Conservation (phyloP, 2,329 filamentous ascomycete genomes). For the Clathrospora elynae region DNA sequence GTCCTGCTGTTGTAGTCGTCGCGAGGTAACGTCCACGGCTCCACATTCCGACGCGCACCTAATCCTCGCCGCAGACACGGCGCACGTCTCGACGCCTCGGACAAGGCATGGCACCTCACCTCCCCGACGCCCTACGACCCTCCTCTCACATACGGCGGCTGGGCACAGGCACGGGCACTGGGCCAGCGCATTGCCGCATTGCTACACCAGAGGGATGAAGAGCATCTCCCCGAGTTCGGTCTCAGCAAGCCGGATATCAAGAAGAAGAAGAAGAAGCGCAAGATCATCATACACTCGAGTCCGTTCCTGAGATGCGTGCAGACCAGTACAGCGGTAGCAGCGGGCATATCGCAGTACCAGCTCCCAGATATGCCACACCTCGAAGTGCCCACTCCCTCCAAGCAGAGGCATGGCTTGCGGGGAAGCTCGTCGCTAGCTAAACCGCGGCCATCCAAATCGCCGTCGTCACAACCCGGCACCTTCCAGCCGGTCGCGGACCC, state of each 20-base stretch:
- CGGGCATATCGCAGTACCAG: slow-evolving; percentile 75
- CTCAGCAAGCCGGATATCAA: slow-evolving; percentile 27
- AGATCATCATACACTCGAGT: slow-evolving; percentile 88
- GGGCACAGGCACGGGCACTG: slow-evolving; percentile 81
- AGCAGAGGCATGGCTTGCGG: slow-evolving; percentile 18
- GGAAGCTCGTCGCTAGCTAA: slow-evolving; percentile 21
- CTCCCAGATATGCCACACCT: slow-evolving; percentile 37
- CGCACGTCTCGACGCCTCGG: slow-evolving; percentile 88
- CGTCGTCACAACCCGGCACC: slow-evolving; percentile 28
- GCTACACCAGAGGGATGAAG: slow-evolving; percentile 57
- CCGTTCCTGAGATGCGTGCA: slow-evolving; percentile 92
- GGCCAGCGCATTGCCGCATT: slow-evolving; percentile 84
- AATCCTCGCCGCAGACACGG: slow-evolving; percentile 68
- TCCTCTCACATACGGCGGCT: slow-evolving; percentile 91
- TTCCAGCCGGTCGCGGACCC: slow-evolving; percentile 47
- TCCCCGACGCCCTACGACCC: slow-evolving; percentile 95
- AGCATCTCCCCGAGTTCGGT: slow-evolving; percentile 40
- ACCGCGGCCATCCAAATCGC: slow-evolving; percentile 20
- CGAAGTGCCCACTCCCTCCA: slow-evolving; percentile 27
- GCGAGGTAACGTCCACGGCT: slow-evolving; percentile 48
- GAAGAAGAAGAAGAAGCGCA: slow-evolving; percentile 63
- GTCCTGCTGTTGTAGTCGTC: slow-evolving; percentile 57
- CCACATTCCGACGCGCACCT: slow-evolving; percentile 17
- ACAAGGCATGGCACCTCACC: slow-evolving; percentile 92
- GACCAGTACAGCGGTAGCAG: slow-evolving; percentile 84